phyloP scores from a whole-genome alignment of 768 basidiomycete genomes.

The Calvatia gigantea region DNA sequence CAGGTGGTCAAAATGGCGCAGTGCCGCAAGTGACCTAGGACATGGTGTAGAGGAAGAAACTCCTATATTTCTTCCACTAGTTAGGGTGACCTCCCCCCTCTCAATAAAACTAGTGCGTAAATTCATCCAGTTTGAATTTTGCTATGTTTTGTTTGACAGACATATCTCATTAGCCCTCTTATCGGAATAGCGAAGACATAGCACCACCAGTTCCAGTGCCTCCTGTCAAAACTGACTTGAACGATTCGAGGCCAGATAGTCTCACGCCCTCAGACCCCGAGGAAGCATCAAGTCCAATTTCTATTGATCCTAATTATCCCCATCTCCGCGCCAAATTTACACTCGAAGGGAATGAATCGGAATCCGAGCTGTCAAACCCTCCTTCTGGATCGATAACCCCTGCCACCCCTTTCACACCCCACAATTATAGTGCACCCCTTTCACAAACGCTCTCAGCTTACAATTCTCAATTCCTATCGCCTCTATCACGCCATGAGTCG shows the following conservation, averaged over 20 bases:
- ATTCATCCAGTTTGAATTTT: not conserved
- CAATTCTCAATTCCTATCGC: slow-evolving; percentile 7
- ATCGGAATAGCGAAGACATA: not conserved
- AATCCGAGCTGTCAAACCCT: slow-evolving; percentile 2
- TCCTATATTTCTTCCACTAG: slow-evolving; percentile 5
- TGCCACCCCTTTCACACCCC: not conserved
- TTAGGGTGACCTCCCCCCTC: slow-evolving; percentile 9
- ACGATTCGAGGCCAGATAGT: not conserved
- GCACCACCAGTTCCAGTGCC: not conserved
- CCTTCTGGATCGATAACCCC: not conserved
- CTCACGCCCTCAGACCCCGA: not conserved
- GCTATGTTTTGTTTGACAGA: not conserved
- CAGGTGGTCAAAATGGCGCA: slow-evolving; percentile 8
- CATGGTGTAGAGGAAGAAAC: not conserved
- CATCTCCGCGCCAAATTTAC: slow-evolving; percentile 5
- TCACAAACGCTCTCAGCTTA: slow-evolving; percentile 1
- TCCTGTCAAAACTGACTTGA: not conserved
- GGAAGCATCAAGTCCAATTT: not conserved
- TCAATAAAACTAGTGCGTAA: slow-evolving; percentile 1
- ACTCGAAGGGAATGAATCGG: slow-evolving; percentile 8
- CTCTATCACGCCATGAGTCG: slow-evolving; percentile 1
- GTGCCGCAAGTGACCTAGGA: not conserved
- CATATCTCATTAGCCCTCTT: not conserved
- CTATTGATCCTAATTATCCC: not conserved
- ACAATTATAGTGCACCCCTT: slow-evolving; percentile 6